Evolutionary conservation across 331 rosid genomes (phyloP).

Genomic region (Rosa hybrid): DNA sequence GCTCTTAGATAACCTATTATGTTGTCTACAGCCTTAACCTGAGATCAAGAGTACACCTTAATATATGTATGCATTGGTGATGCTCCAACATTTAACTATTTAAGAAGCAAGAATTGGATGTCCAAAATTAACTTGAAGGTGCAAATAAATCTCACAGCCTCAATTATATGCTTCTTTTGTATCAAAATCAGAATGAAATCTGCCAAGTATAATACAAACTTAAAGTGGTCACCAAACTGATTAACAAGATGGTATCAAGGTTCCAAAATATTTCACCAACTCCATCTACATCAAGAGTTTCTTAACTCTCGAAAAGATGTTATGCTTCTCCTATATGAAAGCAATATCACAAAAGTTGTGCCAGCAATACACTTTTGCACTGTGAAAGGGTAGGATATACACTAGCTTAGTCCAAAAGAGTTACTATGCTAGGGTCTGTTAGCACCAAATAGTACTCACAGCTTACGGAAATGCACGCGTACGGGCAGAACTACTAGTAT

Average conservation of each 20-base stretch:
- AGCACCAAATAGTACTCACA: background rate
- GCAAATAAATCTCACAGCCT: constrained; percentile 59
- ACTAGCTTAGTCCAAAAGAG: too few relatives aligned
- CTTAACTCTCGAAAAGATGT: too few relatives aligned
- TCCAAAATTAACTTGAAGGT: constrained; percentile 38
- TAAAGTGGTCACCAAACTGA: too few relatives aligned
- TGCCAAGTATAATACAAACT: too few relatives aligned
- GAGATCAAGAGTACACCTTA: background rate
- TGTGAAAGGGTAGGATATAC: too few relatives aligned
- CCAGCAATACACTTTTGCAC: too few relatives aligned
- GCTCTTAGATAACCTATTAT: constrained; percentile 35
- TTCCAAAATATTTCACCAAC: too few relatives aligned
- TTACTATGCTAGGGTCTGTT: background rate
- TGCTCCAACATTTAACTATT: background rate
- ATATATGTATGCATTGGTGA: background rate
- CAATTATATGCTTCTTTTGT: background rate
- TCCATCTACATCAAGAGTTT: too few relatives aligned
- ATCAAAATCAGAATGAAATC: too few relatives aligned
- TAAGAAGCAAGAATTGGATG: background rate
- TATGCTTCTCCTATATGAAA: too few relatives aligned
- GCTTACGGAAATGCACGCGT: background rate
- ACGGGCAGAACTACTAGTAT: background rate
- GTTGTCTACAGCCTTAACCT: constrained; percentile 26
- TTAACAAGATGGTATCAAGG: too few relatives aligned
- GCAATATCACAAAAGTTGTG: too few relatives aligned